Evolutionary conservation across 179 eudicot genomes (phyloP), one percentile per base, ranked within the genome.

Genomic region (Pouteria campechiana): DNA sequence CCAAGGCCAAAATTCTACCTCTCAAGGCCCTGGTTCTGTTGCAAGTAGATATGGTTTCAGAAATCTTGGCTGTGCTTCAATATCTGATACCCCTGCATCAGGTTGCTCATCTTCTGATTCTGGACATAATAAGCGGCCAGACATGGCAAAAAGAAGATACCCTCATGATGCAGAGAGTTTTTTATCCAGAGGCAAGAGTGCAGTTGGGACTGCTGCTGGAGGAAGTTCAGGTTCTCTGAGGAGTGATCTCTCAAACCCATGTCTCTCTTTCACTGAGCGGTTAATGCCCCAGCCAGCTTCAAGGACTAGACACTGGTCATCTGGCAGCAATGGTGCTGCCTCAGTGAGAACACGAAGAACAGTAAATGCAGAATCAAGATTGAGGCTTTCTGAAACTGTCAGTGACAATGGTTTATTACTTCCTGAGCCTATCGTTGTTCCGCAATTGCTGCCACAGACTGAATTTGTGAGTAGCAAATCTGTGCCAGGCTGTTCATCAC

Each of bases 161-260:
- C 59, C 78, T 48, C 80, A 78, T 38, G 68, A 73, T 23, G 90
- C 72, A 67, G 69, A 59, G 48, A 74, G 83, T 62, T 67, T 63
- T 23, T 53, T 83, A 44, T 41, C 11, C 31, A 58, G 65, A 74
- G 81, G 74, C 8, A 81, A 75, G 70, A 78, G 70, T 50, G 64
- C 47, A 2, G 74, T 36, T 48, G 70, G 72, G 20, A 32, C 61
- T 32, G 45, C 46, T 15, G 12, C 53, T 34, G 51, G 60, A 37
- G 68, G 57, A 25, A 48, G 63, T n/a, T n/a, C n/a, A n/a, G n/a
- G n/a, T n/a, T n/a, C n/a, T n/a, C n/a, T n/a, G n/a, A n/a, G n/a
- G n/a, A n/a, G n/a, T n/a, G n/a, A n/a, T n/a, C n/a, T n/a, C n/a
- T n/a, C n/a, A n/a, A n/a, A n/a, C n/a, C 20, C 68, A 50, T 40